Conservation (phyloP, 1,284 basidiomycete species). For the Wolfiporia cocos region DNA sequence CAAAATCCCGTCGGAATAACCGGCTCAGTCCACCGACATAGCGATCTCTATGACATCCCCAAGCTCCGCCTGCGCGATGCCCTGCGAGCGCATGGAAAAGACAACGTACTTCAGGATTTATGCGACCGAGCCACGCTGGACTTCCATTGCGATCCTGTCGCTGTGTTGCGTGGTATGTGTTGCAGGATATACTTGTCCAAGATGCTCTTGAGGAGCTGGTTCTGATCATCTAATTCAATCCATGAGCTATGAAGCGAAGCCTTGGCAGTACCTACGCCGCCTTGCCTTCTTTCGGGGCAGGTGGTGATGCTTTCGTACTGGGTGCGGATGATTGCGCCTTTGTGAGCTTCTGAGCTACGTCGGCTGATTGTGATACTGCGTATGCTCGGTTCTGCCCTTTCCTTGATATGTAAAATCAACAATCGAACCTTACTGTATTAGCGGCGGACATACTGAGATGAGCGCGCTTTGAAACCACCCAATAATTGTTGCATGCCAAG, state of each 20-base stretch:
- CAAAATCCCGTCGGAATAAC: no score
- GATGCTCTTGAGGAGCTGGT: conserved; percentile 73
- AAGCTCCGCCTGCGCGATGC: conserved; percentile 17
- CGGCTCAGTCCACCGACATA: no score
- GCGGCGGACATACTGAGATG: conserved; percentile 60
- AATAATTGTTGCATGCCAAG: conserved; percentile 98
- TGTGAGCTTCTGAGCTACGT: conserved; percentile 83
- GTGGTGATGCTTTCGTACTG: conserved; percentile 49
- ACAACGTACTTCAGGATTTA: conserved; percentile 87
- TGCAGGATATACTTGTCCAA: conserved; percentile 75
- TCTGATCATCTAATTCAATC: conserved; percentile 74
- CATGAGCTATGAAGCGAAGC: conserved; percentile 45
- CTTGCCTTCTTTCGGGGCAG: conserved; percentile 45
- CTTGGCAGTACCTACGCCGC: conserved; percentile 15
- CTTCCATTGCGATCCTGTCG: conserved; percentile 80
- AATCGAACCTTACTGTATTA: no score
- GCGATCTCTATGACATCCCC: conserved; percentile 32
- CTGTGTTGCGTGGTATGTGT: conserved; percentile 35
- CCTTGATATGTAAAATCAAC: no score
- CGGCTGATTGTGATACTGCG: conserved; percentile 81
- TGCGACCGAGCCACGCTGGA: conserved; percentile 85
- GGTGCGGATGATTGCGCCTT: conserved; percentile 53
- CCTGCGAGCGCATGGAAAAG: conserved; percentile 54
- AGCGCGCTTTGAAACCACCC: conserved; percentile 91
- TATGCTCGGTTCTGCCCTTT: conserved; percentile 87